Base-by-base conservation (phyloP, 148 eudicot genomes). In the Drosera capensis region DNA sequence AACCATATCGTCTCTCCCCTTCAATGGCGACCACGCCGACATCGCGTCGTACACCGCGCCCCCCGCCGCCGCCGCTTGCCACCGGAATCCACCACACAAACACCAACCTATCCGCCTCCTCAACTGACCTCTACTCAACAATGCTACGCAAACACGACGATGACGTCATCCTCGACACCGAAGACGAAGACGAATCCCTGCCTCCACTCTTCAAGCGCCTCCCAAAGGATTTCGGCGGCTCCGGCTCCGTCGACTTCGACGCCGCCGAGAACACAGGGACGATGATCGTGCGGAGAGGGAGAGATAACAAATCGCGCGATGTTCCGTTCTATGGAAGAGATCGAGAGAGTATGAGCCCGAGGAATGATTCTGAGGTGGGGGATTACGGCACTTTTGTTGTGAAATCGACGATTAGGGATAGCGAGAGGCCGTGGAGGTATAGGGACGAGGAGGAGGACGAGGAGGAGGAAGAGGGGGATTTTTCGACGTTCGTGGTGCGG, bases 121-220 rank as follows among this genome's bases (percentile, higher is more conserved):
- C n/a, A n/a, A n/a, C n/a, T n/a, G 75, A 70, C 60, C 43, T 65
- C 3, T 71, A 69, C 64, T 60, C 75, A n/a, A 65, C 78, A 29
- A 65, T 68, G 73, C 42, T 73, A 41, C 46, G 40, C 25, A 73
- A 70, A 45, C 56, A 57, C 42, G 71, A 71, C 9, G 28, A 19
- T 15, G 67, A 36, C 38, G 54, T 19, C 26, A 57, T 48, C 42
- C 56, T 50, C 48, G 68, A 55, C 25, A 70, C 53, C 30, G 82
- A 77, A 36, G 76, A 70, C 9, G 63, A 72, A 0, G 78, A 73
- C 49, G 55, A 67, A 2, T 78, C 80, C 28, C 93, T 90, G 21
- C 99, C 99, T 44, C 88, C 95, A 42, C 74, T 90, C 13, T 73
- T 90, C 46, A 78, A 84, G 39, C 85, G 85, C 62, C 65, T 90